Percentiles rank a stretch among this genome's conserved stretches.
These are phyloP conservation scores for Penicillium sp. DNA, from an alignment of 2,329 filamentous ascomycete genomes.

Conservation along the genomic window DNA sequence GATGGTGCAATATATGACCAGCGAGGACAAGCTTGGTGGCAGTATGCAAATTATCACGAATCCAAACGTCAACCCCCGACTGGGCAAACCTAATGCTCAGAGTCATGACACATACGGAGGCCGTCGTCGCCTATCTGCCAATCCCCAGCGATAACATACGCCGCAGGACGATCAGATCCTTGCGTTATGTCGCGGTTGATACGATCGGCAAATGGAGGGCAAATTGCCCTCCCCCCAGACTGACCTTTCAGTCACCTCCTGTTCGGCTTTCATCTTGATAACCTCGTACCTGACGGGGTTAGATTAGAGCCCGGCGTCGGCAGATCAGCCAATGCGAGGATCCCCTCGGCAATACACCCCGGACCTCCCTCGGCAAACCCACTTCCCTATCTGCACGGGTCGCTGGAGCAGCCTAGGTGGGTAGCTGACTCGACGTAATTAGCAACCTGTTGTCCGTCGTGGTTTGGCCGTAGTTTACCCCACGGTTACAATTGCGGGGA, in stretches of 20 bases:
- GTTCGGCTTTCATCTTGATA: constrained; percentile 1
- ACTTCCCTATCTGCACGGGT: constrained; percentile 2
- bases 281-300: neutral
- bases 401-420: neutral
- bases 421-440: constrained; percentile 1
- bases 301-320: constrained; percentile 15
- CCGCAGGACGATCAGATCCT: constrained; percentile 2
- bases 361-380: constrained; percentile 10
- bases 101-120: neutral
- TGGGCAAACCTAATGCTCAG: too few relatives aligned
- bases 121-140: neutral
- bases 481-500: constrained; percentile 22
- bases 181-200: neutral
- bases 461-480: constrained; percentile 13
- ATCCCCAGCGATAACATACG: neutral
- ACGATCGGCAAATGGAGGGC: constrained; percentile 8
- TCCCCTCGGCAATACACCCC: constrained; percentile 15
- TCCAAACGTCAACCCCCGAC: too few relatives aligned
- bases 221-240: neutral
- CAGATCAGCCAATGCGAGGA: constrained; percentile 14
- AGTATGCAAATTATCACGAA: too few relatives aligned
- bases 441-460: neutral
- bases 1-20: neutral
- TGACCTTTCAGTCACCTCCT: neutral
- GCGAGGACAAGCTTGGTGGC: too few relatives aligned